A percentile compares a stretch with the other conserved stretches of the same genome.
phyloP scores from a whole-genome alignment of 345 rosid species.

The Salix viminalis region DNA sequence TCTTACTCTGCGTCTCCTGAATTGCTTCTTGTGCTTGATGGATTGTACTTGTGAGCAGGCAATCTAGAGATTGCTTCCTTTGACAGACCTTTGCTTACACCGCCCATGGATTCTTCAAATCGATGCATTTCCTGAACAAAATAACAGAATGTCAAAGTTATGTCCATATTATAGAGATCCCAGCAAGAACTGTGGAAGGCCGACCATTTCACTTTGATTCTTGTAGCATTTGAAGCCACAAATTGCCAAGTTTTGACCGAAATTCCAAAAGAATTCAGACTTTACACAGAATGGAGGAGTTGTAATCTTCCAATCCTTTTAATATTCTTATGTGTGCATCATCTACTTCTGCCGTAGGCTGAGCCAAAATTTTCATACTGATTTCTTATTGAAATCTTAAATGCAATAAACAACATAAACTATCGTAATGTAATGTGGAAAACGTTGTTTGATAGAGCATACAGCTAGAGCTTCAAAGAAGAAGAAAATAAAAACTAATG shows the following conservation, averaged over 20 bases:
- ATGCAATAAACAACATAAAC: no score
- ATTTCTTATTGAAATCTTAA: no score
- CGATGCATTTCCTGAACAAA: neutral
- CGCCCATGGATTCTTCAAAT: neutral
- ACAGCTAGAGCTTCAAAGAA: no score
- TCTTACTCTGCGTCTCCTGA: neutral
- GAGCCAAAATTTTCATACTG: neutral
- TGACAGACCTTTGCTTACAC: neutral
- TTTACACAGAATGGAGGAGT: neutral
- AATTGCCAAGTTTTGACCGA: neutral
- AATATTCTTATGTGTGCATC: neutral
- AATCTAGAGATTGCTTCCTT: neutral
- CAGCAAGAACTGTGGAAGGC: neutral
- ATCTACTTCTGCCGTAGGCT: neutral
- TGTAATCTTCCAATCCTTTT: neutral
- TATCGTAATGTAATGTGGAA: no score
- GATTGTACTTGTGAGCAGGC: neutral
- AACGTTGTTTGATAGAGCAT: no score
- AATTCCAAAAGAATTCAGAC: neutral
- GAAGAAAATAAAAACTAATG: no score
- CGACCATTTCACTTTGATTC: neutral
- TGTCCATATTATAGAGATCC: neutral
- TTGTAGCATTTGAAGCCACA: neutral
- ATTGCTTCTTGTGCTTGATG: neutral
- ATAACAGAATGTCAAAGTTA: neutral